Conservation (phyloP, 495 filamentous ascomycete genomes). For the Hypomontagnella monticulosa region DNA sequence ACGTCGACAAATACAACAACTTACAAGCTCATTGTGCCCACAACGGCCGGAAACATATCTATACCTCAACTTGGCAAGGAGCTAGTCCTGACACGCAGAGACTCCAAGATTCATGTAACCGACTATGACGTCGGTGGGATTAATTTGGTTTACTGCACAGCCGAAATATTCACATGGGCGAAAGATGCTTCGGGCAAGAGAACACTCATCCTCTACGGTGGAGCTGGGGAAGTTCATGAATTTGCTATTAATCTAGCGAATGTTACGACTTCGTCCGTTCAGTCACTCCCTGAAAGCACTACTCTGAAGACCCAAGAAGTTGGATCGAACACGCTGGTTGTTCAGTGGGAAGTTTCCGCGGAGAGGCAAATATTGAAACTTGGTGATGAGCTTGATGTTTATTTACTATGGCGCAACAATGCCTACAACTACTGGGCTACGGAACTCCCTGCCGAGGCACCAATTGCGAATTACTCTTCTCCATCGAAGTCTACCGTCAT, state of each 20-base stretch:
- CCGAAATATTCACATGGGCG: conserved; percentile 71
- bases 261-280: conserved; percentile 6
- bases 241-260: conserved; percentile 58
- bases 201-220: conserved; percentile 73
- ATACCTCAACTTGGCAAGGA: conserved; percentile 71
- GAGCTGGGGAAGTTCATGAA: conserved; percentile 73
- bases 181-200: conserved; percentile 46
- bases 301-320: conserved; percentile 62
- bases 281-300: conserved; percentile 50
- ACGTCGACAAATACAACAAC: conserved; percentile 60
- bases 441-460: conserved; percentile 51
- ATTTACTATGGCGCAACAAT: conserved; percentile 63
- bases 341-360: conserved; percentile 28
- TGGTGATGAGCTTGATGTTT: conserved; percentile 60
- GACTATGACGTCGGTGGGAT: conserved; percentile 73
- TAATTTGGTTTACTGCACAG: conserved; percentile 76
- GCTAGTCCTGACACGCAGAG: conserved; percentile 72
- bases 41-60: conserved; percentile 66
- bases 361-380: conserved; percentile 54
- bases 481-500: conserved; percentile 58
- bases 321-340: conserved; percentile 40
- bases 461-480: conserved; percentile 23
- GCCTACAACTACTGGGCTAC: conserved; percentile 80
- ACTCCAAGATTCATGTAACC: conserved; percentile 77
- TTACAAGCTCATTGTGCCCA: conserved; percentile 70